Conservation (phyloP, 2,329 filamentous ascomycete genomes). For the Byssothecium circinans region DNA sequence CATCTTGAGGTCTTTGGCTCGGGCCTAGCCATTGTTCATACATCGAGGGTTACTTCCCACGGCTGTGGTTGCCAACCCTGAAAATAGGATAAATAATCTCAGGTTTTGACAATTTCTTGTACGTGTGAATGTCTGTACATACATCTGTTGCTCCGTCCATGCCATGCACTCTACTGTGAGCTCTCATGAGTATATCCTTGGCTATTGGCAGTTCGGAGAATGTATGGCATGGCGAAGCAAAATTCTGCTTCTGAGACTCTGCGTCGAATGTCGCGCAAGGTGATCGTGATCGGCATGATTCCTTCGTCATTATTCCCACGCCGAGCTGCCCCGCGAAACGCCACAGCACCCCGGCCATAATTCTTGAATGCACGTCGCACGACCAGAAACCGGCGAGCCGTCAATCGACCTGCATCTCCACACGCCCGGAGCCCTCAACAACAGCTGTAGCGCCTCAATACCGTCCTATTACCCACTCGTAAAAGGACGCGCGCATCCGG, state of each 20-base stretch:
- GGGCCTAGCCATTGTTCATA: neutral
- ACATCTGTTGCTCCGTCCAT: too few relatives aligned
- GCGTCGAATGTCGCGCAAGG: too few relatives aligned
- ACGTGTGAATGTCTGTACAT: too few relatives aligned
- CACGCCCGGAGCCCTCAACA: conserved; percentile 37
- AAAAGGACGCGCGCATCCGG: conserved; percentile 11
- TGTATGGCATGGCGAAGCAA: too few relatives aligned
- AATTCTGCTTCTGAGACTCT: too few relatives aligned
- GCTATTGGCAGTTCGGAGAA: too few relatives aligned
- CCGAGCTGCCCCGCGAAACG: conserved; percentile 13
- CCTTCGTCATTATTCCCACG: too few relatives aligned
- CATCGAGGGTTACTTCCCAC: neutral
- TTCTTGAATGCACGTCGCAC: conserved; percentile 22
- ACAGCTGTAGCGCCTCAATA: conserved; percentile 34
- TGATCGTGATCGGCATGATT: too few relatives aligned
- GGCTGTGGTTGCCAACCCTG: neutral
- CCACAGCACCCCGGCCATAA: conserved; percentile 14
- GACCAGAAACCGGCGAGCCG: neutral
- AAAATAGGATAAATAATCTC: neutral
- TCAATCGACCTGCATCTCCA: conserved; percentile 18
- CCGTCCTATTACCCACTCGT: conserved; percentile 17
- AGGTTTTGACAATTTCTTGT: neutral
- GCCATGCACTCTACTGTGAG: too few relatives aligned
- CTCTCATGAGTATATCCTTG: too few relatives aligned
- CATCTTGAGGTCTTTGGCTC: neutral